phyloP scores from a whole-genome alignment of 2,329 filamentous ascomycete species.

The Boeremia lycopersici region DNA sequence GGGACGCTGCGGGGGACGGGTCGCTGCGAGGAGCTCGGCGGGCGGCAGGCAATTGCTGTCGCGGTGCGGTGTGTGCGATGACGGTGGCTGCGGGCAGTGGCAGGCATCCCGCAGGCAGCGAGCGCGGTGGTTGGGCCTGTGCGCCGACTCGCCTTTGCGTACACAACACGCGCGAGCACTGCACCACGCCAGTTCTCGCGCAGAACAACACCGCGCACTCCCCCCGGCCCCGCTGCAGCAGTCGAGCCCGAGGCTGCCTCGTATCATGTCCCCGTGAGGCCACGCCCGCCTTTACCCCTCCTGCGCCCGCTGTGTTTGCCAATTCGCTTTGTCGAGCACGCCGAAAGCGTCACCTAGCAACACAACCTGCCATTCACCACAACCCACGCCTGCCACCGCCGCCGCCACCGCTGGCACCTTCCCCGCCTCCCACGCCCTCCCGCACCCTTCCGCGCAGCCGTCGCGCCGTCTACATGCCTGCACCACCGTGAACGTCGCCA shows the following conservation, averaged over 20 bases:
- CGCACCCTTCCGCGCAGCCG: not conserved
- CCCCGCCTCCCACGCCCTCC: not conserved
- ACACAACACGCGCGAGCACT: slow-evolving; percentile 35
- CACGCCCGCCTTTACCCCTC: slow-evolving; percentile 16
- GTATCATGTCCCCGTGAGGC: slow-evolving; percentile 21
- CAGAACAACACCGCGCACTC: slow-evolving; percentile 18
- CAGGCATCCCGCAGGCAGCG: slow-evolving; percentile 8
- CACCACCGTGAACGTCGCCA: slow-evolving; percentile 15
- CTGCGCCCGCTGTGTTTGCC: slow-evolving; percentile 36
- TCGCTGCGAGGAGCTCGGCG: not conserved
- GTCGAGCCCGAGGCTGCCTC: slow-evolving; percentile 13
- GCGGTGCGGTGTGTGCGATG: slow-evolving; percentile 18
- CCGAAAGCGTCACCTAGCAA: slow-evolving; percentile 44
- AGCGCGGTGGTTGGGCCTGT: slow-evolving; percentile 17
- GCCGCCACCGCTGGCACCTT: slow-evolving; percentile 11
- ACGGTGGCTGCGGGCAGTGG: slow-evolving; percentile 17
- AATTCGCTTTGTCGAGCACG: slow-evolving; percentile 48
- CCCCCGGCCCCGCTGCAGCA: slow-evolving; percentile 15
- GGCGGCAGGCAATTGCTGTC: slow-evolving; percentile 1
- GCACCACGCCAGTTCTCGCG: slow-evolving; percentile 18
- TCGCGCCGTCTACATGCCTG: slow-evolving; percentile 38
- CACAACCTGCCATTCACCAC: slow-evolving; percentile 35
- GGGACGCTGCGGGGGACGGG: not conserved
- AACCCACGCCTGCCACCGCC: slow-evolving; percentile 18
- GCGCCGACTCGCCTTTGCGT: slow-evolving; percentile 19